Base-by-base conservation (phyloP, 179 eudicot genomes). In the Silene vulgaris region DNA sequence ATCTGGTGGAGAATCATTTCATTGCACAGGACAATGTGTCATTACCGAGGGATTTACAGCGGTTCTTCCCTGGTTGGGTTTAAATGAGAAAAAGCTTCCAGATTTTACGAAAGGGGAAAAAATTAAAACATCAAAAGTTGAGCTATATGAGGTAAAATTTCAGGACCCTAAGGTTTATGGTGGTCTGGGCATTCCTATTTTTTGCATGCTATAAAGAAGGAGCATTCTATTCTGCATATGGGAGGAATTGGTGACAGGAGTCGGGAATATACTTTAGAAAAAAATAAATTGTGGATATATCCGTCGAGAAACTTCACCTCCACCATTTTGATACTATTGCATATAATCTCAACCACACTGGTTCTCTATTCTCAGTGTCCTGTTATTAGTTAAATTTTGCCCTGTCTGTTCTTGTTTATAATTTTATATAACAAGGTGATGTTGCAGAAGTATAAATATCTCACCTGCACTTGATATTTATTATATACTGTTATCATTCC, bases 51-150 rank as follows among this genome's bases (percentile, higher is more conserved):
- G 98, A 79, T 91, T 84, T 73, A 91, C 98, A 66, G 77, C 91
- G 23, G 84, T 94, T 64, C 89, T 90, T 90, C 98, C 97, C 57
- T 94, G 97, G 98, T 83, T 89, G 86, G 96, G 88, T 74, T 82
- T 91, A 61, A 91, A 76, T 72, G 98, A 91, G 84, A 91, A 87
- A 81, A 90, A 75, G 74, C 93, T 94, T 80, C 98, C 98, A 64
- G 89, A 86, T 59, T 88, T 94, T 72, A 72, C 87, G 19, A 81
- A 83, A 80, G 96, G 91, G 79, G 89, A 94, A 82, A 94, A 75
- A 84, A 85, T 94, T 50, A 85, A 88, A 78, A 75, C 88, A 72
- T 83, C 88, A 28, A 89, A 85, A 79, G 88, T 88, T 75, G 98
- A 94, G 63, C 86, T 94, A 0, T 88, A 90, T 77, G 97, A 94